Evolutionary conservation across 2,329 filamentous ascomycete genomes (phyloP), one percentile per base, ranked within the genome.

Genomic region (Aspergillus pseudoviridinutans): DNA sequence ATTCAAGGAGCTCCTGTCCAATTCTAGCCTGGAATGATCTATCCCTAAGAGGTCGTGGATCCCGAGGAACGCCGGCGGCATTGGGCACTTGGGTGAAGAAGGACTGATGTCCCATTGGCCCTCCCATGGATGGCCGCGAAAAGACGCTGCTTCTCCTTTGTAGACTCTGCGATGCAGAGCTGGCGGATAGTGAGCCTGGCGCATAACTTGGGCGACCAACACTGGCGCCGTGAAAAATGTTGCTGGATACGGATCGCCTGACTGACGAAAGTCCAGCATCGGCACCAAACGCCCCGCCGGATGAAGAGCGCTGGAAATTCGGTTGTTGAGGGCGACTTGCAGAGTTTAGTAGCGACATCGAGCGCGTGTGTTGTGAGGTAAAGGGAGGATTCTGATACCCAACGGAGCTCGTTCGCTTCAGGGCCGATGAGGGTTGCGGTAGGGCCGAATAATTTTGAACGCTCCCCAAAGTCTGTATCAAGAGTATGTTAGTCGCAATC

Each of bases 81-180:
- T 88, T 86, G 3, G 91, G 91, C 24, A 87, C 90, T 61, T 92
- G 90, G 66, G 92, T 89, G 75, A 99, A 99, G 80, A 99, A 97
- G 61, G 91, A 96, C 74, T 97, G 92, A 66, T 94, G 90, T 52
- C 80, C 84, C 64, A 85, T 82, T n/a, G 85, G 83, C 2, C 86
- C 89, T 49, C 78, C 80, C 14, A 81, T 84, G 1, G 90, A 92
- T 12, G 86, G 84, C n/a, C 89, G 84, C 4, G 85, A 84, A 77
- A 91, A 86, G 64, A 97, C 87, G 71, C 93, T 97, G 78, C 93
- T 97, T 63, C 94, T 75, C 54, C 85, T 76, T 63, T 86, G 82
- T 35, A 84, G 74, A 64, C 76, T 83, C 56, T 83, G 76, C 4
- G 76, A 71, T 74, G 68, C 90, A 69, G 80, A 71, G 77, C 78